Evolutionary conservation across 2,329 filamentous ascomycete species (phyloP), one percentile per base, ranked within the genome.

Genomic region (Volutella citrinella): DNA sequence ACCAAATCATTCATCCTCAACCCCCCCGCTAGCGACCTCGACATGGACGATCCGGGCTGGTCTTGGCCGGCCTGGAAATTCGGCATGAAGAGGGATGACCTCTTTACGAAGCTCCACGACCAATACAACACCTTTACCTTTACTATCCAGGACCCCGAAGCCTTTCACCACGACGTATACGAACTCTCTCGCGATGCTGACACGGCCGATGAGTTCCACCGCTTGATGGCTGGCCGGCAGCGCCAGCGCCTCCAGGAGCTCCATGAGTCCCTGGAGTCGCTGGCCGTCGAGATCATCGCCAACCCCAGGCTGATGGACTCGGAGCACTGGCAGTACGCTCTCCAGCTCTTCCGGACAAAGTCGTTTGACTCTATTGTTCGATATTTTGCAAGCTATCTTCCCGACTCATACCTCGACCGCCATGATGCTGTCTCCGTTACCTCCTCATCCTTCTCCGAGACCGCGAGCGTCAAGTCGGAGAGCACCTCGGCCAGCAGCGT

Each of bases 41-140:
- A 49, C 41, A 79, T 80, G 76, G 74, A 78, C 59, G 74, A 78
- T 36, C 67, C 65, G 19, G 64, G 58, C 45, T 64, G 59, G 54
- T 63, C 66, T 48, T 80, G 76, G 76, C 76, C 76, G 26, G 69
- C 70, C 49, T 80, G 76, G 75, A 79, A 79, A 57, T 80, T 79
- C 64, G 75, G 74, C 52, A 69, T 79, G 69, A 77, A 74, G 66
- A 69, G 68, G 53, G 68, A 71, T 36, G 75, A 78, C 50, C 70
- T 79, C 57, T 71, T 71, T 54, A 72, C 70, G 33, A 74, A 68
- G 32, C 69, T 80, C 10, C 73, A 79, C 49, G 70, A 77, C 45
- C 69, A 72, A 53, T 80, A 78, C 61, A 80, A 80, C 59, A 79
- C 76, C 29, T 61, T 78, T 34, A 60, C 70, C 31, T 71, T 70